A percentile compares a stretch with the other conserved stretches of the same genome.
Evolutionary conservation across 345 rosid genomes (phyloP).

Genomic region (Carallia pectinifolia): DNA sequence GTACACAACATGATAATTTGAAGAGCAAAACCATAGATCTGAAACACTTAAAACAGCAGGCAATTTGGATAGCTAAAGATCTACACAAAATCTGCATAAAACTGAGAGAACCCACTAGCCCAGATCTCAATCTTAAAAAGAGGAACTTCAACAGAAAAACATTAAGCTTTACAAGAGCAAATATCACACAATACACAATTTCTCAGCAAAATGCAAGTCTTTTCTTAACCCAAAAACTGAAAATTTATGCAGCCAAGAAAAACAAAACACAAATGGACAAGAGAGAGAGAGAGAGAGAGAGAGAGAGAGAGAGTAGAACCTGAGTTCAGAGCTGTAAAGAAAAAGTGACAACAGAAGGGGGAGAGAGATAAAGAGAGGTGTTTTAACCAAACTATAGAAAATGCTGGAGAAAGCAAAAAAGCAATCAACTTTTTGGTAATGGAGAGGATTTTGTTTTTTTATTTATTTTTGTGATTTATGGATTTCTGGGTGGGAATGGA

Average conservation of each 20-base stretch:
- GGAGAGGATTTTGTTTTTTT: conserved; percentile 8
- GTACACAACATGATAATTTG: conserved; percentile 5
- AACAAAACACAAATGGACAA: neutral
- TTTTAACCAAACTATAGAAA: conserved; percentile 10
- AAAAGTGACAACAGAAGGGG: neutral
- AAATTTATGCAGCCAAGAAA: conserved; percentile 18
- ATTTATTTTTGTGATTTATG: conserved; percentile 1
- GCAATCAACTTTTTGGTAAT: conserved; percentile 7
- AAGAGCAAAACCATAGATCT: conserved; percentile 36
- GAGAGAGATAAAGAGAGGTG: conserved; percentile 3
- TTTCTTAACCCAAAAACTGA: conserved; percentile 5
- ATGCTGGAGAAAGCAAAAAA: neutral
- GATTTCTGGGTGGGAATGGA: conserved; percentile 24
- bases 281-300: no score
- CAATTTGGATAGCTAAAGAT: conserved; percentile 26
- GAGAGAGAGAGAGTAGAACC: conserved; percentile 21
- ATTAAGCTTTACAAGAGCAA: conserved; percentile 3
- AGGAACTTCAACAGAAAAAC: conserved; percentile 7
- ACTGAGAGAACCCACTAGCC: conserved; percentile 19
- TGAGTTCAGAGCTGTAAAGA: conserved; percentile 17
- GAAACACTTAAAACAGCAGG: conserved; percentile 17
- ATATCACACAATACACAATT: neutral
- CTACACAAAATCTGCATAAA: conserved; percentile 22
- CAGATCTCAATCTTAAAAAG: conserved; percentile 28
- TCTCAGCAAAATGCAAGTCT: conserved; percentile 6